Base-by-base conservation (phyloP, 2,329 filamentous ascomycete species). In the Thelonectria discophora region DNA sequence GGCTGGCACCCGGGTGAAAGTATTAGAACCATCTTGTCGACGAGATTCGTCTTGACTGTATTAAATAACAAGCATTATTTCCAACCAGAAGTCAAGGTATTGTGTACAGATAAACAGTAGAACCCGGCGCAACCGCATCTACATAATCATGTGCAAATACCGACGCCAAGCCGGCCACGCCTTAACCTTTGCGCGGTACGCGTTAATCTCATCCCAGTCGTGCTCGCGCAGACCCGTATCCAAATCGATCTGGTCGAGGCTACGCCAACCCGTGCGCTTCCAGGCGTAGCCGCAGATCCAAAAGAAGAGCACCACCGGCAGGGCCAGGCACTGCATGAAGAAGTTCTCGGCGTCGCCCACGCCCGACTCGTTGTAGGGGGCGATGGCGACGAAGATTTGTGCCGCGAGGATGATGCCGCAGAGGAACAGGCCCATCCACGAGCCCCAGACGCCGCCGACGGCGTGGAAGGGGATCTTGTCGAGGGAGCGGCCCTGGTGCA, bases 401-500 rank as follows among this genome's bases (percentile, higher is more conserved):
- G 85, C 85, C 17, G 82, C 73, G 27, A 87, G 74, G 30, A 85
- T 81, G 27, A 88, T 61, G 30, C 81, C 63, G 70, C 85, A 86
- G 52, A 91, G 79, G 51, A 70, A 53, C 10, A 91, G 78, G 18
- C 89, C 88, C 13, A 90, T 40, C 74, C 80, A 90, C 0, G 87
- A 90, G 18, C 89, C 89, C 2, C 74, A 78, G 8, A 90, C 79
- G 58, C 89, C 89, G 48, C 84, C 81, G 50, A 82, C 77, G 17
- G 87, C 86, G 40, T 77, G 76, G 79, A 88, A 92, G 1, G 88
- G 86, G 4, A 92, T 83, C 70, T 89, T 86, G n/a, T 89, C 86
- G 4, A 89, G 73, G 2, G 79, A 81, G 68, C 84, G 86, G 21
- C 87, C 87, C 58, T 88, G 81, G 15, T 76, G 71, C 20, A 73